A percentile compares a stretch with the other conserved stretches of the same genome.
Evolutionary conservation across 2,329 filamentous ascomycete species (phyloP).

Genomic region (Daldinia eschscholtzii): DNA sequence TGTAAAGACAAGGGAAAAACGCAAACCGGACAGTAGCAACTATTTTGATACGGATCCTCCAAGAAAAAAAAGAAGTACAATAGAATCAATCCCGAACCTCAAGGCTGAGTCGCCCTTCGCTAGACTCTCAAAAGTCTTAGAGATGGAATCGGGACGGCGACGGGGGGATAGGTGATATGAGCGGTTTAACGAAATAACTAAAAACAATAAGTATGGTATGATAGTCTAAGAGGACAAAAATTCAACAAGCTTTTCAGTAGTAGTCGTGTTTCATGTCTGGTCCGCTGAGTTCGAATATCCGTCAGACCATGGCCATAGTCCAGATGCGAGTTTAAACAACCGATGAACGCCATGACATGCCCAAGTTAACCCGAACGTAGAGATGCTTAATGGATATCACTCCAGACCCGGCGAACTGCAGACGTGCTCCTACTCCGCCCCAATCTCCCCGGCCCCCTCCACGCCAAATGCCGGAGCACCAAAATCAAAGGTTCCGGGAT

Average conservation of each 20-base stretch:
- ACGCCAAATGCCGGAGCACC: constrained; percentile 64
- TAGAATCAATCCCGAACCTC: constrained; percentile 3
- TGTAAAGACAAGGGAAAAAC: constrained; percentile 25
- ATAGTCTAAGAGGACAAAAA: constrained; percentile 35
- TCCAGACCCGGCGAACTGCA: constrained; percentile 2
- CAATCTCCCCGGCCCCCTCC: constrained; percentile 68
- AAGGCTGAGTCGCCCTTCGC: background rate
- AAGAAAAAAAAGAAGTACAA: constrained; percentile 25
- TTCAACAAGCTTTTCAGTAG: constrained; percentile 45
- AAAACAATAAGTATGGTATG: constrained; percentile 29
- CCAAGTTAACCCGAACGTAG: constrained; percentile 42
- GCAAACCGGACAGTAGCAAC: constrained; percentile 10
- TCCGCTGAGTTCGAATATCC: constrained; percentile 47
- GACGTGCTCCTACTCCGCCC: constrained; percentile 62
- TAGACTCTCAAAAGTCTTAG: background rate
- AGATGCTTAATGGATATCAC: constrained; percentile 37
- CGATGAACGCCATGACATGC: constrained; percentile 53
- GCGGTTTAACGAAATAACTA: constrained; percentile 27
- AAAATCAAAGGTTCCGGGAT: constrained; percentile 67
- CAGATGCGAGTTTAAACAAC: constrained; percentile 51
- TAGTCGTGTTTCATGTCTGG: constrained; percentile 50
- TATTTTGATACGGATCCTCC: constrained; percentile 11
- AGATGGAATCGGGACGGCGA: background rate
- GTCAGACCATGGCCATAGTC: constrained; percentile 47
- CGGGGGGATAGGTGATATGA: constrained; percentile 30